Evolutionary conservation across 768 basidiomycete species (phyloP), one percentile per base, ranked within the genome.

Genomic region (Rhizopogon sp.): DNA sequence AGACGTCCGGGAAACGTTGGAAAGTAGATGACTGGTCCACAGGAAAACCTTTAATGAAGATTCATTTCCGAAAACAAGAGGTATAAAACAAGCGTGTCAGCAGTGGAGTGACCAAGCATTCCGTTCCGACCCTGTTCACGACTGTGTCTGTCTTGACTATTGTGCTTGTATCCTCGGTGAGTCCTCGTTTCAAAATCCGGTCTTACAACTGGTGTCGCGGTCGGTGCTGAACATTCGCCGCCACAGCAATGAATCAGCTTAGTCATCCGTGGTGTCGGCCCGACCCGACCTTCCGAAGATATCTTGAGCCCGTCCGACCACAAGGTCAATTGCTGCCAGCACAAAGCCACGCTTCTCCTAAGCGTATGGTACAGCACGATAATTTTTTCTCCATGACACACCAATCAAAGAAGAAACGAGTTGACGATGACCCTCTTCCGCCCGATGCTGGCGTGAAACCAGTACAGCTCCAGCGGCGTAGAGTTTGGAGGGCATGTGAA

Each of bases 401-500:
- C 67, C 82, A 81, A 58, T 74, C 79, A 1, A 91, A 88, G 79
- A 93, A 93, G 80, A 90, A 90, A 71, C 85, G 84, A 52, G 65
- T 82, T 60, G 82, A 84, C 49, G 88, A 88, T 55, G 74, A 80
- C 43, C 25, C 69, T 16, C 43, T 69, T 53, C 62, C 82, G 13
- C 61, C 74, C 40, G 88, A 91, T 60, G 66, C 73, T 45, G 80
- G 84, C 61, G 67, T 79, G 47, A 90, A 88, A 63, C 88, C 89
- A 33, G 68, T 92, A 42, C 87, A 88, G 68, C 77, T 92, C 25
- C 90, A 91, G 69, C 79, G 91, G 55, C 71, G 82, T 44, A 73
- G 91, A 62, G 91, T 93, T 45, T 93, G 92, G 91, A 75, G 91
- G 54, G 90, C 90, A 69, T 93, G 90, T 73, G 91, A 93, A 75